Conservation (phyloP, 441 rosid species). For the Corymbia citriodora region DNA sequence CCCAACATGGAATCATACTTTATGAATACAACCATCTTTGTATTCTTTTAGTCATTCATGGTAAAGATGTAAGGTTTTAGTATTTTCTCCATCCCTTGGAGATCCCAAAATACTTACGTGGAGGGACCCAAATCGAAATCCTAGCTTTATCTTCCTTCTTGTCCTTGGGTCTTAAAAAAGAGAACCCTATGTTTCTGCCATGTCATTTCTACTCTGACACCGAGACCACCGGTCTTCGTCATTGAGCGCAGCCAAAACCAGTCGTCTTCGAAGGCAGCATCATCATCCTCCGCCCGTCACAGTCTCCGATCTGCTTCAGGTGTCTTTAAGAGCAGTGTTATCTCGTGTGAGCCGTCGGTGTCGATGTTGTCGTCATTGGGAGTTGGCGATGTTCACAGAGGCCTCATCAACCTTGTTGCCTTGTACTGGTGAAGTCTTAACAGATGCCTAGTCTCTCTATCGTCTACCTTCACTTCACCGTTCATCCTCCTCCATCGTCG, state of each 20-base stretch:
- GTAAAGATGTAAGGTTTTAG: not conserved
- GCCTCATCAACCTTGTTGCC: too few species aligned
- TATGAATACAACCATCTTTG: not conserved
- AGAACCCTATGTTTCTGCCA: not conserved
- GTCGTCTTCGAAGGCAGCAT: not conserved
- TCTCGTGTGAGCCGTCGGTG: too few species aligned
- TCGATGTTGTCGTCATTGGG: too few species aligned
- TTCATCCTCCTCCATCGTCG: too few species aligned
- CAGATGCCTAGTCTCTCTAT: too few species aligned
- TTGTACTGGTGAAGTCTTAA: too few species aligned
- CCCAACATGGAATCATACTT: not conserved
- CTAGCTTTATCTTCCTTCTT: not conserved
- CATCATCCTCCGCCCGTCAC: not conserved
- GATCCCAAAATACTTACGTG: not conserved
- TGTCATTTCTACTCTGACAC: not conserved
- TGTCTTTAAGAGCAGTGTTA: not conserved
- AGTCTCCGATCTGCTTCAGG: not conserved
- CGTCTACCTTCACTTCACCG: too few species aligned
- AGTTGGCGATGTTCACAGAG: too few species aligned
- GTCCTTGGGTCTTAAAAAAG: not conserved
- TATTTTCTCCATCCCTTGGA: not conserved
- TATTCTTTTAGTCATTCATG: not conserved
- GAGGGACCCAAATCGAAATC: not conserved
- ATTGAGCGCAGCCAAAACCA: not conserved
- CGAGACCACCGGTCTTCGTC: not conserved